Evolutionary conservation across 768 basidiomycete species (phyloP).

Genomic region (Rhodotorula sphaerocarpa): DNA sequence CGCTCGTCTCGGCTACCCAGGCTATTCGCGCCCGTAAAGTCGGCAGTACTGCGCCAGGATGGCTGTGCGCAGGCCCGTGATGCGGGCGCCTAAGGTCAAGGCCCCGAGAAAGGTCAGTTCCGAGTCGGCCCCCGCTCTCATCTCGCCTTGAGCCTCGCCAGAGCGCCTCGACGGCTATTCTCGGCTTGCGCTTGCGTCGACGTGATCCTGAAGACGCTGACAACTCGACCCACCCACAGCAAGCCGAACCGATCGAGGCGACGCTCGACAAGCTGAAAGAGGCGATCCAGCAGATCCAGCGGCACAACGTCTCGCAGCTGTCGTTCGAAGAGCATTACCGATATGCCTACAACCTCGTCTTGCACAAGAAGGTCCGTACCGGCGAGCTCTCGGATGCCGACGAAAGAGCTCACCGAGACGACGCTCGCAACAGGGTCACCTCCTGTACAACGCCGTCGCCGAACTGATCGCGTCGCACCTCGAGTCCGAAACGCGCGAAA

Average conservation of each 20-base stretch:
- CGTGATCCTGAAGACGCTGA: too few species aligned
- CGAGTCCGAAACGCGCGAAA: conserved; percentile 62
- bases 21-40: too few species aligned
- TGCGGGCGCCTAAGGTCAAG: conserved; percentile 19
- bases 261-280: conserved; percentile 71
- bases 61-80: conserved; percentile 10
- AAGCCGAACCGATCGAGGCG: conserved; percentile 55
- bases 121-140: not conserved
- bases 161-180: not conserved
- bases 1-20: too few species aligned
- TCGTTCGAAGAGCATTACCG: conserved; percentile 90
- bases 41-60: not conserved
- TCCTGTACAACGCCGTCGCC: conserved; percentile 76
- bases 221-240: too few species aligned
- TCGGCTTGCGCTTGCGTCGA: too few species aligned
- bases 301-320: conserved; percentile 79
- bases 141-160: not conserved
- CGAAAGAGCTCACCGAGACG: too few species aligned
- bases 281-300: conserved; percentile 90
- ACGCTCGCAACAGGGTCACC: conserved; percentile 55
- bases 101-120: conserved; percentile 21
- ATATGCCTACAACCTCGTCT: conserved; percentile 87
- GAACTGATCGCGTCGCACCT: conserved; percentile 74
- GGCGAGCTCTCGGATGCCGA: too few species aligned
- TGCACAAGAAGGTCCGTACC: conserved; percentile 59